Evolutionary conservation across 306 rosid species (phyloP).

Genomic region (Pterocarpus macrocarpus): DNA sequence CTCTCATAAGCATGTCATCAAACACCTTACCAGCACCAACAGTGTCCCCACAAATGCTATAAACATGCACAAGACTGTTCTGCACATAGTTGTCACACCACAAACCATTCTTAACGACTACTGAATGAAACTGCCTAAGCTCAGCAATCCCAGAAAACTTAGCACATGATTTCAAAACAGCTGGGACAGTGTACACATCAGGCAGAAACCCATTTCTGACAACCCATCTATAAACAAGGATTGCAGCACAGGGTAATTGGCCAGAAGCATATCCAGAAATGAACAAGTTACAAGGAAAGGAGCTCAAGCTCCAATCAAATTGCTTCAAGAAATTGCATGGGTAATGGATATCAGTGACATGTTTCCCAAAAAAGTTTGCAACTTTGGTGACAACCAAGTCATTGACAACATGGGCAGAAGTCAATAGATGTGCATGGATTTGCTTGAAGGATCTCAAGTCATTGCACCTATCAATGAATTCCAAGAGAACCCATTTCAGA

Average conservation of each 20-base stretch:
- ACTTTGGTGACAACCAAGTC: conserved; percentile 59
- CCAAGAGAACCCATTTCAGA: conserved; percentile 66
- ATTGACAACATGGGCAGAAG: conserved; percentile 63
- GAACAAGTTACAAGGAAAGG: conserved; percentile 73
- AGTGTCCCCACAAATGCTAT: conserved; percentile 64
- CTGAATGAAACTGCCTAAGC: conserved; percentile 69
- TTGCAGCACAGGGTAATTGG: conserved; percentile 55
- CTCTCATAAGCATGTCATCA: conserved; percentile 79
- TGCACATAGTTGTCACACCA: conserved; percentile 67
- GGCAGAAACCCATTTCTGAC: conserved; percentile 74
- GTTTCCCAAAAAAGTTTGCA: conserved; percentile 66
- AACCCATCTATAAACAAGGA: conserved; percentile 56
- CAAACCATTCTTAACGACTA: conserved; percentile 60
- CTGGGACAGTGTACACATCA: conserved; percentile 73
- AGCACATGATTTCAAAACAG: conserved; percentile 77
- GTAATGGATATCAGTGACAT: conserved; percentile 52
- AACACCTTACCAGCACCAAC: conserved; percentile 65
- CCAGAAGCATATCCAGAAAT: conserved; percentile 65
- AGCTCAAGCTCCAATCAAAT: conserved; percentile 62
- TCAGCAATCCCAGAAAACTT: conserved; percentile 67
- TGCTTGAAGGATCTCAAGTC: conserved; percentile 62
- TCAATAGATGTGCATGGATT: conserved; percentile 67
- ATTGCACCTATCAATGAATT: conserved; percentile 60
- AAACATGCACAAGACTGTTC: conserved; percentile 67
- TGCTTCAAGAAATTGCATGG: conserved; percentile 78